Evolutionary conservation across 805 yeast species (phyloP).

Genomic region (Starmera caribaea): DNA sequence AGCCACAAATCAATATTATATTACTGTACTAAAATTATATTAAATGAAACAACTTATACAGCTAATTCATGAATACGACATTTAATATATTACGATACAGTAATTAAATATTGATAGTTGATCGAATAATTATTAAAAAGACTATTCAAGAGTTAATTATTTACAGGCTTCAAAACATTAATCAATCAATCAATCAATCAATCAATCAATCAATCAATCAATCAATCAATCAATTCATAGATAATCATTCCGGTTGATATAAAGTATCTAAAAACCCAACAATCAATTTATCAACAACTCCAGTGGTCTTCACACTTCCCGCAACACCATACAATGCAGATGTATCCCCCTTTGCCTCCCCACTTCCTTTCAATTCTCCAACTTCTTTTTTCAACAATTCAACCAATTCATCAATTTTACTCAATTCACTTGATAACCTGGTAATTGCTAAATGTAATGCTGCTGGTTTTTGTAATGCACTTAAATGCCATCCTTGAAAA

Average conservation of each 20-base stretch:
- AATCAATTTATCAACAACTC: conserved; percentile 73
- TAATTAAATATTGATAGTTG: no score
- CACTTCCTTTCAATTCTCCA: conserved; percentile 14
- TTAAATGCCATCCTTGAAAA: conserved; percentile 79
- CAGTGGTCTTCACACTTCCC: conserved; percentile 75
- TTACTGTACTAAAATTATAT: no score
- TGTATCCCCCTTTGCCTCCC: conserved; percentile 41
- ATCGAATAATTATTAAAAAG: no score
- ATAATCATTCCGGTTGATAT: conserved; percentile 41
- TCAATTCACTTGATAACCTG: conserved; percentile 39
- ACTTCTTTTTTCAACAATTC: conserved; percentile 27
- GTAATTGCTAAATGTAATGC: conserved; percentile 91
- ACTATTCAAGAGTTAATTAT: no score
- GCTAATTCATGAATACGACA: no score
- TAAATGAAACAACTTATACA: no score
- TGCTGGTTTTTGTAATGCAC: conserved; percentile 79
- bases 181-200: no score
- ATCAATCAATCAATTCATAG: no score
- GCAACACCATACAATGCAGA: conserved; percentile 95
- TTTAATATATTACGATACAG: no score
- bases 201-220: no score
- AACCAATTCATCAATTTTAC: conserved; percentile 52
- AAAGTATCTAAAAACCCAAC: conserved; percentile 75
- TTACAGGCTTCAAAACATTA: no score
- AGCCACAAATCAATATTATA: no score